phyloP scores from a whole-genome alignment of 176 grass and related monocot species.

The Thalia dealbata region DNA sequence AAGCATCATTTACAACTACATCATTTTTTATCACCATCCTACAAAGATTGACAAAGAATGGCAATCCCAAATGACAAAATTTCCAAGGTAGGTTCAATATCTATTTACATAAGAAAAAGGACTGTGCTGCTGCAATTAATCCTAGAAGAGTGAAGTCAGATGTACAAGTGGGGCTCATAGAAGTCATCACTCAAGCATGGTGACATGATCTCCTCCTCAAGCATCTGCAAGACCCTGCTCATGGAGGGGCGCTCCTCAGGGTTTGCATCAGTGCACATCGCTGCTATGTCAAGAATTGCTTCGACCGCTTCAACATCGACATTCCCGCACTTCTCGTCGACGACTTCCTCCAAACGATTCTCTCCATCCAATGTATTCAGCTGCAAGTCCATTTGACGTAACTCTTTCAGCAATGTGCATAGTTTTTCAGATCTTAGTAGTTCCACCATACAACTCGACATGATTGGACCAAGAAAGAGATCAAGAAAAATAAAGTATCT shows the following conservation, averaged over 20 bases:
- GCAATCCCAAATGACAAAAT: background rate
- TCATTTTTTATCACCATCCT: background rate
- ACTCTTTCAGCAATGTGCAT: background rate
- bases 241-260: slow-evolving; percentile 58
- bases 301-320: slow-evolving; percentile 75
- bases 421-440: background rate
- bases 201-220: slow-evolving; percentile 93
- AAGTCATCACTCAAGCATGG: slow-evolving; percentile 60
- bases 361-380: slow-evolving; percentile 70
- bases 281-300: slow-evolving; percentile 80
- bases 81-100: background rate
- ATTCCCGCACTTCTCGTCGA: slow-evolving; percentile 41
- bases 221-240: slow-evolving; percentile 81
- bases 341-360: slow-evolving; percentile 71
- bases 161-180: slow-evolving; percentile 67
- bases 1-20: too few species aligned
- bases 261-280: slow-evolving; percentile 85
- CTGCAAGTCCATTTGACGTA: slow-evolving; percentile 22
- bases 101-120: background rate
- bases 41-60: background rate
- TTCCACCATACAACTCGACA: background rate
- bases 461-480: background rate
- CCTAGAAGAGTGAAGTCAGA: slow-evolving; percentile 22
- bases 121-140: background rate
- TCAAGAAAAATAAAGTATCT: too few species aligned